These are phyloP conservation scores for Didymella pomorum DNA, from an alignment of 2,329 filamentous ascomycete genomes.

Conservation along the genomic window DNA sequence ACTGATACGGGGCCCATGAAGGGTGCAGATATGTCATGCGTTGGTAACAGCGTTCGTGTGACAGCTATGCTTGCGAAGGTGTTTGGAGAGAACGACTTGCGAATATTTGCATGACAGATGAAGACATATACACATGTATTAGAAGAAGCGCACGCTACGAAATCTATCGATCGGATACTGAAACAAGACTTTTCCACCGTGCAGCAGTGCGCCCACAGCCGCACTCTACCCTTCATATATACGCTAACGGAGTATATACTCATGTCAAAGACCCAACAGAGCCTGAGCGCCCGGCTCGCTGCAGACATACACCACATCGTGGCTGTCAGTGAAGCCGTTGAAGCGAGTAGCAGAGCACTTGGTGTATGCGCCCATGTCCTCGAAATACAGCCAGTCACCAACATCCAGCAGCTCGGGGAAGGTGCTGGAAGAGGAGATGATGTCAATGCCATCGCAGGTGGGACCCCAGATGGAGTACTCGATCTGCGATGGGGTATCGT, in stretches of 20 bases:
- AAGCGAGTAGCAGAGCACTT: slow-evolving; percentile 97
- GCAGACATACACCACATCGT: slow-evolving; percentile 93
- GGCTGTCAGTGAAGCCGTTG: slow-evolving; percentile 93
- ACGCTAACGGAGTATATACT: slow-evolving; percentile 8
- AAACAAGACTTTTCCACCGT: slow-evolving; percentile 11
- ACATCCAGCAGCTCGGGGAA: slow-evolving; percentile 83
- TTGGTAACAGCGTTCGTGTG: too few relatives aligned
- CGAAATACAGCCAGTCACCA: slow-evolving; percentile 98
- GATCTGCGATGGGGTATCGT: slow-evolving; percentile 61
- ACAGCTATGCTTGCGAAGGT: too few relatives aligned
- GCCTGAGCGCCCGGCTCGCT: slow-evolving; percentile 88
- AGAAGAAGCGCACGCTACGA: slow-evolving; percentile 7
- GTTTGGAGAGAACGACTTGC: too few relatives aligned
- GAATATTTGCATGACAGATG: too few relatives aligned
- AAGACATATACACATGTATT: slow-evolving; percentile 9
- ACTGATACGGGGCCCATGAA: too few relatives aligned
- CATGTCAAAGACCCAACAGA: slow-evolving; percentile 60
- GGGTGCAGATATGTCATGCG: too few relatives aligned
- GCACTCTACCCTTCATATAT: not conserved
- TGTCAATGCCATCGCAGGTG: slow-evolving; percentile 97
- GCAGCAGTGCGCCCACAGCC: not conserved
- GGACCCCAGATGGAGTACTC: slow-evolving; percentile 99
- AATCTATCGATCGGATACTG: slow-evolving; percentile 9
- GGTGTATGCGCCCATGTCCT: slow-evolving; percentile 98
- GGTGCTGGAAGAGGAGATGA: slow-evolving; percentile 82